phyloP scores from a whole-genome alignment of 2,329 filamentous ascomycete species.

The Microcyclospora pomicola region DNA sequence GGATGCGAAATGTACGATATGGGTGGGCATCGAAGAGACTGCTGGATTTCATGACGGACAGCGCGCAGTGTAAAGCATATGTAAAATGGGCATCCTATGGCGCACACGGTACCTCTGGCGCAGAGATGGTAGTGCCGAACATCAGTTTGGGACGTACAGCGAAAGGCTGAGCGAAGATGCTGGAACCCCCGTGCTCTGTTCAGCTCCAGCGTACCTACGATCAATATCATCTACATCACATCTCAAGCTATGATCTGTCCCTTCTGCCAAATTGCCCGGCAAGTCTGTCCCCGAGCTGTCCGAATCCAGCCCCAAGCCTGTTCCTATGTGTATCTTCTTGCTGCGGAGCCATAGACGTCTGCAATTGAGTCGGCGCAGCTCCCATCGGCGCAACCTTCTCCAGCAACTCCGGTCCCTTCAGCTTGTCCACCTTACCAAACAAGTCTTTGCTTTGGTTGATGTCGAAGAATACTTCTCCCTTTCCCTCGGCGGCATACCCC shows the following conservation, averaged over 20 bases:
- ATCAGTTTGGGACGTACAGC: too few species aligned
- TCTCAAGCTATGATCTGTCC: background rate
- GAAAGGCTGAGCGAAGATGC: too few species aligned
- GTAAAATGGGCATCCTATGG: too few species aligned
- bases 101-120: too few species aligned
- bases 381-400: constrained; percentile 51
- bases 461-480: constrained; percentile 88
- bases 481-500: constrained; percentile 55
- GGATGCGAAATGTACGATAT: too few species aligned
- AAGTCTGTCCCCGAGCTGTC: background rate
- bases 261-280: constrained; percentile 6
- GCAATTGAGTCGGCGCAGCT: background rate
- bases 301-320: background rate
- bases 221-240: too few species aligned
- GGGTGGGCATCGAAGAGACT: too few species aligned
- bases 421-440: constrained; percentile 80
- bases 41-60: too few species aligned
- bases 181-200: too few species aligned
- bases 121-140: too few species aligned
- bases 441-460: constrained; percentile 80
- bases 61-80: too few species aligned
- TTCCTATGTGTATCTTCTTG: background rate
- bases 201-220: too few species aligned
- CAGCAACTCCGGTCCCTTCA: constrained; percentile 77
- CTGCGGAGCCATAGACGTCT: background rate